phyloP scores from a whole-genome alignment of 495 filamentous ascomycete genomes.

The Hypoxylon subgilvum region DNA sequence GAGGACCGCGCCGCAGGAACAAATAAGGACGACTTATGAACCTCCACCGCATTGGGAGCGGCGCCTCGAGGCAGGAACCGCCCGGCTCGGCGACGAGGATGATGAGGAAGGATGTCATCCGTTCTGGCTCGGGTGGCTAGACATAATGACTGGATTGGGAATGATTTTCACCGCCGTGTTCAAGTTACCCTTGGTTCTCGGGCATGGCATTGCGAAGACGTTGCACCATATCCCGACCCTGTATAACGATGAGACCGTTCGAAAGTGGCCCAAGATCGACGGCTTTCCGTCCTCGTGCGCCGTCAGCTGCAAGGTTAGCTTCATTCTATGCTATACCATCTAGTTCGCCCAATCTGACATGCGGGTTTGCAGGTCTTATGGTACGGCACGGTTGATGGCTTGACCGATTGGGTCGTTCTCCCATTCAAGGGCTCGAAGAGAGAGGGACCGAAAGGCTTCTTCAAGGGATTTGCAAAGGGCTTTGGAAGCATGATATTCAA shows the following conservation, averaged over 20 bases:
- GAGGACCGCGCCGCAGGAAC: background rate
- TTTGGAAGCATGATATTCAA: constrained; percentile 62
- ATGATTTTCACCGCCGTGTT: constrained; percentile 58
- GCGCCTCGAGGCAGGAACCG: background rate
- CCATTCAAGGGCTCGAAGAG: constrained; percentile 58
- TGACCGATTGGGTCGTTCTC: constrained; percentile 53
- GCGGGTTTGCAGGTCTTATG: constrained; percentile 39
- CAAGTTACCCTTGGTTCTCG: constrained; percentile 66
- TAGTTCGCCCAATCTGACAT: background rate
- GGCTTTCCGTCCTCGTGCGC: constrained; percentile 62
- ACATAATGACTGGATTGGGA: constrained; percentile 48
- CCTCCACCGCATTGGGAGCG: constrained; percentile 20
- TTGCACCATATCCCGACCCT: constrained; percentile 73
- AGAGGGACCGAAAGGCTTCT: constrained; percentile 57
- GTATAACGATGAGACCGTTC: constrained; percentile 68
- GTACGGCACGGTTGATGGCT: constrained; percentile 60
- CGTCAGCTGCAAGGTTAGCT: constrained; percentile 54
- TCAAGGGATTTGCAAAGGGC: constrained; percentile 63
- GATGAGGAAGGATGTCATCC: constrained; percentile 26
- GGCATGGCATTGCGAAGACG: constrained; percentile 65
- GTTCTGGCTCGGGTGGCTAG: constrained; percentile 27
- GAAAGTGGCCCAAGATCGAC: constrained; percentile 62
- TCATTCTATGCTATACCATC: too few relatives aligned
- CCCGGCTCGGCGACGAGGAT: background rate
- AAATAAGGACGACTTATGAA: background rate